Conservation (phyloP, 2,329 filamentous ascomycete species). For the Aureobasidium musti region DNA sequence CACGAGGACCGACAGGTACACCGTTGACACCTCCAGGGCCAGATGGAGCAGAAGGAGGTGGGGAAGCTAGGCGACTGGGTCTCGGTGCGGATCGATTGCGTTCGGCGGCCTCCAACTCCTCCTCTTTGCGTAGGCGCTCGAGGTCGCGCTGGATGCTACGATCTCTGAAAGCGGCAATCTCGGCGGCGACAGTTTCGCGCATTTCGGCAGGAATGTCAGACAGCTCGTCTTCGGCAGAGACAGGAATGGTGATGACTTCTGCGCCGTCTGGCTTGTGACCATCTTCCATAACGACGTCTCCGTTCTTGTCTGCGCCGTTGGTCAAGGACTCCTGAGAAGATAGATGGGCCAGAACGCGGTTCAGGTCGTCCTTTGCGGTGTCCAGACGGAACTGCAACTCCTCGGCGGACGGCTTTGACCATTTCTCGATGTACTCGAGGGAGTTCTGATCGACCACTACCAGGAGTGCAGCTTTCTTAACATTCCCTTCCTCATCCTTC, state of each 20-base stretch:
- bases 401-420: constrained; percentile 63
- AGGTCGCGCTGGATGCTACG: constrained; percentile 84
- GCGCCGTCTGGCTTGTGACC: constrained; percentile 61
- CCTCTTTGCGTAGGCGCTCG: constrained; percentile 82
- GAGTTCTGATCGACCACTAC: constrained; percentile 77
- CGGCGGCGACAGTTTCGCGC: constrained; percentile 89
- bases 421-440: constrained; percentile 80
- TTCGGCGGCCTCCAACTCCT: constrained; percentile 88
- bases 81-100: constrained; percentile 68
- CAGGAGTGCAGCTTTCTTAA: constrained; percentile 39
- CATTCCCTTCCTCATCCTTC: constrained; percentile 48
- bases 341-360: constrained; percentile 59
- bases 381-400: constrained; percentile 68
- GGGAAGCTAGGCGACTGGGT: constrained; percentile 69
- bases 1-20: constrained; percentile 72
- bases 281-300: constrained; percentile 70
- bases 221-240: constrained; percentile 84
- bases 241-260: constrained; percentile 86
- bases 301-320: constrained; percentile 59
- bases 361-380: constrained; percentile 66
- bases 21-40: constrained; percentile 67
- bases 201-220: constrained; percentile 95
- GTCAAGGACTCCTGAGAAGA: constrained; percentile 20
- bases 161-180: constrained; percentile 93
- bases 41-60: constrained; percentile 57